Percentiles rank a stretch among this genome's conserved stretches.
Conservation (phyloP, 345 rosid genomes). For the Bruguiera sexangula region DNA sequence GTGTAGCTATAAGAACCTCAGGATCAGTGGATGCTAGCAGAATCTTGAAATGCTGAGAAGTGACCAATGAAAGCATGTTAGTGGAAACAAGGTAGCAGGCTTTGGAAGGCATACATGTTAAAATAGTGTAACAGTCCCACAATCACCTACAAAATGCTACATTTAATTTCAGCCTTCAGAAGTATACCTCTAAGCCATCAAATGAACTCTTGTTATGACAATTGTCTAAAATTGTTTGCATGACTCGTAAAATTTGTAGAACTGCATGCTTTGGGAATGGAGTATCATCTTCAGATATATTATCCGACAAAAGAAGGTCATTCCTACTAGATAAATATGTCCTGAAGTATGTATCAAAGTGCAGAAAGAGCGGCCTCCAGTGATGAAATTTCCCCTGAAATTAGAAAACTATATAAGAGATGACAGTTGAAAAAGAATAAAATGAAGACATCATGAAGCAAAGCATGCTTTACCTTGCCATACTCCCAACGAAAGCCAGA, state of each 20-base stretch:
- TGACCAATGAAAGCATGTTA: too few species aligned
- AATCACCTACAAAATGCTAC: too few species aligned
- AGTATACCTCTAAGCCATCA: slow-evolving; percentile 85
- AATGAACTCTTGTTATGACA: slow-evolving; percentile 86
- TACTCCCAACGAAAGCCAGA: slow-evolving; percentile 93
- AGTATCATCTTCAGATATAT: slow-evolving; percentile 56
- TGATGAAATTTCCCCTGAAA: slow-evolving; percentile 95
- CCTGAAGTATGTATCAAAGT: slow-evolving; percentile 89
- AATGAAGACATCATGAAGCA: neutral
- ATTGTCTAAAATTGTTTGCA: slow-evolving; percentile 87
- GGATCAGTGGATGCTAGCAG: slow-evolving; percentile 93
- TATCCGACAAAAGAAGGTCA: slow-evolving; percentile 75
- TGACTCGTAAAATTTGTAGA: slow-evolving; percentile 79
- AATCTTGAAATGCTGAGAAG: slow-evolving; percentile 82
- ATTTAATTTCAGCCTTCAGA: too few species aligned
- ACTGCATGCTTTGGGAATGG: slow-evolving; percentile 81
- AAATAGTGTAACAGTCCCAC: too few species aligned
- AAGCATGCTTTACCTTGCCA: slow-evolving; percentile 53
- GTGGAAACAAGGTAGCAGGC: too few species aligned
- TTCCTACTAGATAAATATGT: slow-evolving; percentile 71
- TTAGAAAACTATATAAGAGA: slow-evolving; percentile 26
- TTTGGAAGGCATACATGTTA: too few species aligned
- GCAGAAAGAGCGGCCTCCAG: slow-evolving; percentile 91
- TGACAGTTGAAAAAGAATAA: neutral
- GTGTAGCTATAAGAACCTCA: slow-evolving; percentile 76